phyloP scores from a whole-genome alignment of 2,329 filamentous ascomycete species.

The Penicillium sp. region DNA sequence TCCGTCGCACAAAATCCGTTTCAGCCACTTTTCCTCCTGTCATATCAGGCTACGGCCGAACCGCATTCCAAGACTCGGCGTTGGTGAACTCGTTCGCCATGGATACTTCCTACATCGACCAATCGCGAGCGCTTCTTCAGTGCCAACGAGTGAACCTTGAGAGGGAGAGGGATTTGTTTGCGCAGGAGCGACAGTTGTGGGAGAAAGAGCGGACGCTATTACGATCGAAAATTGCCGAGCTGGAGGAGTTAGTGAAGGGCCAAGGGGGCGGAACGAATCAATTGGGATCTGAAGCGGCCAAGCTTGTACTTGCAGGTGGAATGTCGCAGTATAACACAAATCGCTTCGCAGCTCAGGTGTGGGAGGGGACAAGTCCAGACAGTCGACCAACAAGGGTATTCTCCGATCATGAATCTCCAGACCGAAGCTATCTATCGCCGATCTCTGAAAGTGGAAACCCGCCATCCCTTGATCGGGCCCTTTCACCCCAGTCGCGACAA shows the following conservation, averaged over 20 bases:
- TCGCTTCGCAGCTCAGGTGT: conserved; percentile 35
- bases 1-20: conserved; percentile 41
- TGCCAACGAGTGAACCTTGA: conserved; percentile 40
- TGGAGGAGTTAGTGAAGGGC: conserved; percentile 36
- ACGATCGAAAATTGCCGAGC: conserved; percentile 40
- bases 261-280: conserved; percentile 4
- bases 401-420: conserved; percentile 31
- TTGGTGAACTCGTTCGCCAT: conserved; percentile 25
- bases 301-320: conserved; percentile 10
- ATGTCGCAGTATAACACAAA: conserved; percentile 11
- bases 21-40: conserved; percentile 35
- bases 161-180: conserved; percentile 40
- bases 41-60: conserved; percentile 23
- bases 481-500: conserved; percentile 38
- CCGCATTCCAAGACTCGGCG: conserved; percentile 14
- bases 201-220: conserved; percentile 43
- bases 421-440: conserved; percentile 25
- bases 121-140: conserved; percentile 40
- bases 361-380: conserved; percentile 44
- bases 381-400: conserved; percentile 45
- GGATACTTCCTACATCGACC: conserved; percentile 40
- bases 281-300: conserved; percentile 10
- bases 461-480: conserved; percentile 40
- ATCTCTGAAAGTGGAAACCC: conserved; percentile 32
- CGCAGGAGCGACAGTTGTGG: conserved; percentile 45